Conservation (phyloP, 2,329 filamentous ascomycete species). For the Cladosporium sp. region DNA sequence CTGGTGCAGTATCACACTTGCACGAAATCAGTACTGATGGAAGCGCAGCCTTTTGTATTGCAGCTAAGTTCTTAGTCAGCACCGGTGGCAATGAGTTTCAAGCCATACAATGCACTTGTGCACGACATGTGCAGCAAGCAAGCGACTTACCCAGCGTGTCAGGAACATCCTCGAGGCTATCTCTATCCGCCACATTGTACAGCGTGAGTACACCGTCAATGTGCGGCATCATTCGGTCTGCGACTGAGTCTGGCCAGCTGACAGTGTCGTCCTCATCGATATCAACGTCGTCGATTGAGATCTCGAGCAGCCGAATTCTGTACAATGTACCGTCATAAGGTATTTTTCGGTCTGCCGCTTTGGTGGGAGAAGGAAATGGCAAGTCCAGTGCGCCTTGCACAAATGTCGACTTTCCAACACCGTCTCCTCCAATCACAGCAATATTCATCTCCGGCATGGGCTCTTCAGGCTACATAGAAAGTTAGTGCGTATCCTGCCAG, state of each 20-base stretch:
- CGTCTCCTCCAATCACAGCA: constrained; percentile 51
- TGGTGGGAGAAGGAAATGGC: constrained; percentile 38
- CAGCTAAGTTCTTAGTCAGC: constrained; percentile 43
- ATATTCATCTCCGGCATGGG: constrained; percentile 54
- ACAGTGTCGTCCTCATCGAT: constrained; percentile 47
- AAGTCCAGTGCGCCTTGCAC: constrained; percentile 55
- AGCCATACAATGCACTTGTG: background rate
- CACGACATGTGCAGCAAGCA: background rate
- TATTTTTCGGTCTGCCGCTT: constrained; percentile 50
- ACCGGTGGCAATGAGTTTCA: constrained; percentile 35
- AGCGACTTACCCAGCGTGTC: constrained; percentile 69
- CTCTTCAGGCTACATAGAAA: constrained; percentile 15
- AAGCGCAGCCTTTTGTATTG: constrained; percentile 66
- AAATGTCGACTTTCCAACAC: constrained; percentile 58
- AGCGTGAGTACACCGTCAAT: constrained; percentile 81
- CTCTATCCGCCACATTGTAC: constrained; percentile 79
- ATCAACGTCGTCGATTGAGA: constrained; percentile 49
- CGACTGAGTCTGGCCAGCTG: constrained; percentile 54
- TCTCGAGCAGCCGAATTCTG: constrained; percentile 55
- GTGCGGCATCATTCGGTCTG: constrained; percentile 66
- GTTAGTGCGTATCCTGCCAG: background rate
- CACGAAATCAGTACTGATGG: constrained; percentile 80
- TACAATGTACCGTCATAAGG: constrained; percentile 53
- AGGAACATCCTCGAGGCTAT: constrained; percentile 70
- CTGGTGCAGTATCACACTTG: constrained; percentile 78